Percentiles rank a stretch among this genome's conserved stretches.
These are phyloP conservation scores for Tilletia caries DNA, from an alignment of 1,284 basidiomycete species.

Conservation along the genomic window DNA sequence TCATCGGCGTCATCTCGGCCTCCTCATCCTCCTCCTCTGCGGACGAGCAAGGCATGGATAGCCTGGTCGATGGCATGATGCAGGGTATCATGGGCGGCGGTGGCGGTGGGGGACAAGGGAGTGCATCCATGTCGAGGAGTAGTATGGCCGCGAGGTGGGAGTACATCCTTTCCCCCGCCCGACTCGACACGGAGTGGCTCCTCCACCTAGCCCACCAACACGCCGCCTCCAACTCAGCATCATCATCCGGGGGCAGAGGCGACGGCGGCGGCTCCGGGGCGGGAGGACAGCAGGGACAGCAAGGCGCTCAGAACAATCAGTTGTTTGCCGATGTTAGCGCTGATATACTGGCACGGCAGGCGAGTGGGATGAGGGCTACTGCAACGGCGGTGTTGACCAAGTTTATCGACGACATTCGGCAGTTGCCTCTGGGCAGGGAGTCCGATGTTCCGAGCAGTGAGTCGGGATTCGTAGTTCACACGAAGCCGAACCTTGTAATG, in stretches of 20 bases:
- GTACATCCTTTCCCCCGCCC: constrained; percentile 8
- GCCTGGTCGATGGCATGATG: constrained; percentile 11
- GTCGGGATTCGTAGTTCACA: not conserved
- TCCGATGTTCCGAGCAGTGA: constrained; percentile 38
- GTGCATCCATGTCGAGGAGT: not conserved
- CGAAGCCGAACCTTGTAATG: not conserved
- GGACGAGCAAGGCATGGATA: constrained; percentile 16
- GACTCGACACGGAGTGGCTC: constrained; percentile 32
- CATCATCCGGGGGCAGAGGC: not conserved
- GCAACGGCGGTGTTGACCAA: constrained; percentile 46
- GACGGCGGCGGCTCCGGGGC: constrained; percentile 15
- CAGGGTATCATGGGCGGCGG: constrained; percentile 17
- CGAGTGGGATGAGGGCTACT: constrained; percentile 30
- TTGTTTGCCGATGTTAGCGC: not conserved
- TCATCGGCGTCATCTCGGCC: constrained; percentile 19
- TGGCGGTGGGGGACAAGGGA: not conserved
- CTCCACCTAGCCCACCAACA: constrained; percentile 23
- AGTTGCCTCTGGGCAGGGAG: constrained; percentile 40
- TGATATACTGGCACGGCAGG: not conserved
- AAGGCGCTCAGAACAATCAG: constrained; percentile 25
- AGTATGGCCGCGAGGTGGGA: not conserved
- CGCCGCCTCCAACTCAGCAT: constrained; percentile 24
- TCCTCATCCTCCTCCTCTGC: constrained; percentile 15
- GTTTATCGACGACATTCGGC: constrained; percentile 48
- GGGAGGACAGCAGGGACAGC: constrained; percentile 24